phyloP scores from a whole-genome alignment of 1,139 yeast species.

The Hansenula lynferdii region DNA sequence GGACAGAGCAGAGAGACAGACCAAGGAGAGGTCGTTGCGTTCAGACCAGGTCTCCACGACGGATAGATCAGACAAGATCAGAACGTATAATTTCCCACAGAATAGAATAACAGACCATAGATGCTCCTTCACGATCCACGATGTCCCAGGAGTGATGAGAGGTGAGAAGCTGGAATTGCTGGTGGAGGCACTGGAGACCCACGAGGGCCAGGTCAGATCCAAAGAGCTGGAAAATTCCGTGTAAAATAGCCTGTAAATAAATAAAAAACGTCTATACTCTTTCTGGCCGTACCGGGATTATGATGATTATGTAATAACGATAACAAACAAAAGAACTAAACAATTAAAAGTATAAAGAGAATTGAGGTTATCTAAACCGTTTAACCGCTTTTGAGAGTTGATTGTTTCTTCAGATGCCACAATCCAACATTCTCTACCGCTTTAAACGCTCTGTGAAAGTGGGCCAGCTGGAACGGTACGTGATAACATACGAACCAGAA shows the following conservation, averaged over 20 bases:
- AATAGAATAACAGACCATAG: slow-evolving; percentile 93
- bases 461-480: slow-evolving; percentile 53
- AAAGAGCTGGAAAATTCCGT: slow-evolving; percentile 26
- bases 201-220: slow-evolving; percentile 42
- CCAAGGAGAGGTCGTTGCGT: slow-evolving; percentile 62
- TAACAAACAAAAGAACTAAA: no score
- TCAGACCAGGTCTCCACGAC: slow-evolving; percentile 84
- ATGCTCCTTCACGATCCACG: slow-evolving; percentile 74
- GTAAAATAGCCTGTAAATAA: slow-evolving; percentile 5
- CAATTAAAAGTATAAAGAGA: no score
- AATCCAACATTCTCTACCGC: slow-evolving; percentile 30
- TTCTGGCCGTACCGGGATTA: no score
- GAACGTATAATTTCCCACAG: slow-evolving; percentile 92
- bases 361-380: no score
- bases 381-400: no score
- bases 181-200: slow-evolving; percentile 45
- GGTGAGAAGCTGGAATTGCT: slow-evolving; percentile 68
- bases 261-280: no score
- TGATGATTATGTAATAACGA: no score
- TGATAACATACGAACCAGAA: slow-evolving; percentile 38
- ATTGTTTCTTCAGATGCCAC: slow-evolving; percentile 1
- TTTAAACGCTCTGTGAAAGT: slow-evolving; percentile 39
- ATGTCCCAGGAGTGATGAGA: slow-evolving; percentile 72
- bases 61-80: slow-evolving; percentile 86
- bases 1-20: slow-evolving; percentile 63